Evolutionary conservation across 768 basidiomycete species (phyloP).

Genomic region (Lactarius quietus): DNA sequence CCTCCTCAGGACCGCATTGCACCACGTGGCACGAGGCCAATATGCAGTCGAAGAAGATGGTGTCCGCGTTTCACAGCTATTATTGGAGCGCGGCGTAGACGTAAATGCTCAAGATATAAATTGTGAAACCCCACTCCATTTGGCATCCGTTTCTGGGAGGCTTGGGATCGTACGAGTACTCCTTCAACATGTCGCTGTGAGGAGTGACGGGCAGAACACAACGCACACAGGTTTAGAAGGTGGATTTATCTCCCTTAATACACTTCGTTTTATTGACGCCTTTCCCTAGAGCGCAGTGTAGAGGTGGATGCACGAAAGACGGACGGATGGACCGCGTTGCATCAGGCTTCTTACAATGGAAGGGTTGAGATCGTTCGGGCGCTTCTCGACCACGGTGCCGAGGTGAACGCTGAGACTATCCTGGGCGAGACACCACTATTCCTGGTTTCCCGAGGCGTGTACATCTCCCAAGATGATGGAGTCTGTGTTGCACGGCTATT

Average conservation of each 20-base stretch:
- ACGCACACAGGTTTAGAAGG: neutral
- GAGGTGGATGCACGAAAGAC: neutral
- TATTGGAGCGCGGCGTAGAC: neutral
- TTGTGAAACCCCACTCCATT: neutral
- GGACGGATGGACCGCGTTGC: neutral
- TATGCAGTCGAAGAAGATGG: neutral
- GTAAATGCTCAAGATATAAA: neutral
- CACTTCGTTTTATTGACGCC: neutral
- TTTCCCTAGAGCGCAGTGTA: neutral
- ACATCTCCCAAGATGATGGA: neutral
- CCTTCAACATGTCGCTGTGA: neutral
- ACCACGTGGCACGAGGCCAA: neutral
- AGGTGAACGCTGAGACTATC: neutral
- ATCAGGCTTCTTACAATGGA: neutral
- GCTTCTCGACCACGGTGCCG: neutral
- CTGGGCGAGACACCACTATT: neutral
- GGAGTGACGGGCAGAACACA: neutral
- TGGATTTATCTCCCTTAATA: neutral
- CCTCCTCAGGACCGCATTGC: neutral
- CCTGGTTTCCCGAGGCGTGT: neutral
- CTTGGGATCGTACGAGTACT: neutral
- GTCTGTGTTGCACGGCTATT: neutral
- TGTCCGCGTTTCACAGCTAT: neutral
- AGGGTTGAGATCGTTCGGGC: neutral
- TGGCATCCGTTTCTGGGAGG: neutral